Evolutionary conservation across 2,329 filamentous ascomycete species (phyloP), one percentile per base, ranked within the genome.

Genomic region (Fusarium penzigii): DNA sequence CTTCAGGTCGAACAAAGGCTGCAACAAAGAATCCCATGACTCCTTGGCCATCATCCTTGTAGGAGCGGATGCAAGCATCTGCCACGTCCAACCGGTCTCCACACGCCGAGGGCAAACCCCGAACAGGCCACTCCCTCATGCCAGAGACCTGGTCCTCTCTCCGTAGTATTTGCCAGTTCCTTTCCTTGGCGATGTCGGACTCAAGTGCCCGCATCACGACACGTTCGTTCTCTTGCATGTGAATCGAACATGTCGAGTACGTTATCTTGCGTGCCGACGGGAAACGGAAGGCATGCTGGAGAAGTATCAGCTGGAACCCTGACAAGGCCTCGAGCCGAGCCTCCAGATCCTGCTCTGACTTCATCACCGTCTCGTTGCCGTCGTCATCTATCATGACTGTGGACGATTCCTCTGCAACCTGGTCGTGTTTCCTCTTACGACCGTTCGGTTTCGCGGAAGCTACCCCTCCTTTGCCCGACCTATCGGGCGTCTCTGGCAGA

Each of bases 21-120:
- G 85, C 91, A 17, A 97, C 89, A 64, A 99, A 99, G 72, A 99
- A 97, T 0, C 94, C 93, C 83, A 97, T 96, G 1, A 92, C 89
- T 0, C 92, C 91, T 57, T 88, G 83, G 10, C 86, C 86, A 61
- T 93, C 91, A 25, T 85, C 89, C 62, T 92, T 89, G 70, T 89
- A 87, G 32, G 90, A 90, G 52, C 93, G 79, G 50, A 97, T 87
- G 65, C 92, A 96, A 3, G 82, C 89, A 25, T 93, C 86, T 6
- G 86, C 82, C 1, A 90, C 69, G 3, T 77, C 71, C 39, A 77
- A 66, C 46, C 84, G 74, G 2, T 79, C 80, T 5, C 64, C 64
- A 60, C 76, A 75, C 36, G 77, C 79, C 36, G 78, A 78, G 38
- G 65, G 65, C 40, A 80, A 77, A 17, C 85, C 89, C 51, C 84